phyloP scores from a whole-genome alignment of 257 asterid species.

The Solanum virginianum region DNA sequence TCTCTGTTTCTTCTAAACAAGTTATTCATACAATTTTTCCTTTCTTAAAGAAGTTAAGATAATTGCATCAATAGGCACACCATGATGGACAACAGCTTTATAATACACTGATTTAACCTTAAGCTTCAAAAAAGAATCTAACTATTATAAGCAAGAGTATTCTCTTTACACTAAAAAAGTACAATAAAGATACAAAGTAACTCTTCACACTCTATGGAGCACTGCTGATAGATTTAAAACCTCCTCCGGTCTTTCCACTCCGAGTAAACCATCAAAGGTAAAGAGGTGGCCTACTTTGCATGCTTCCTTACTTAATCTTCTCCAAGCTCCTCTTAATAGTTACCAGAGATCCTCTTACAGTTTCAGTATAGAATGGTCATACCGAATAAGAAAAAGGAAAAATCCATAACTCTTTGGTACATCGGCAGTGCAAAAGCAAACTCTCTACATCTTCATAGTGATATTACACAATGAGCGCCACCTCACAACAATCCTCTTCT shows the following conservation, averaged over 20 bases:
- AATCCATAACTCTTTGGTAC: background rate
- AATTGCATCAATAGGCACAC: background rate
- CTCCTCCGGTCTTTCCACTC: background rate
- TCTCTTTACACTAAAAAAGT: background rate
- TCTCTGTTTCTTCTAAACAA: background rate
- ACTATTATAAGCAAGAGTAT: background rate
- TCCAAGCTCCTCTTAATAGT: background rate
- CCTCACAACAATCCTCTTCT: background rate
- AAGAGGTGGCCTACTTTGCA: background rate
- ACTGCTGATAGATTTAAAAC: background rate
- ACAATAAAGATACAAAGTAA: background rate
- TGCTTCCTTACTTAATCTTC: background rate
- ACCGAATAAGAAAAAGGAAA: background rate
- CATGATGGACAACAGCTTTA: background rate
- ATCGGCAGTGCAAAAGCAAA: background rate
- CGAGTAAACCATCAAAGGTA: background rate
- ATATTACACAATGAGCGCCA: background rate
- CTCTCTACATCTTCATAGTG: background rate
- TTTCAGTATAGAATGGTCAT: background rate
- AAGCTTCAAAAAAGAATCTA: background rate
- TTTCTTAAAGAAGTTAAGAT: background rate
- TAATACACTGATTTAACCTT: background rate
- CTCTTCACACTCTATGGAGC: background rate
- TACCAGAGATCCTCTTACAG: background rate
- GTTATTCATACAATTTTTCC: background rate